Evolutionary conservation across 306 rosid species (phyloP), one percentile per base, ranked within the genome.

Genomic region (Rubus parviflorus): DNA sequence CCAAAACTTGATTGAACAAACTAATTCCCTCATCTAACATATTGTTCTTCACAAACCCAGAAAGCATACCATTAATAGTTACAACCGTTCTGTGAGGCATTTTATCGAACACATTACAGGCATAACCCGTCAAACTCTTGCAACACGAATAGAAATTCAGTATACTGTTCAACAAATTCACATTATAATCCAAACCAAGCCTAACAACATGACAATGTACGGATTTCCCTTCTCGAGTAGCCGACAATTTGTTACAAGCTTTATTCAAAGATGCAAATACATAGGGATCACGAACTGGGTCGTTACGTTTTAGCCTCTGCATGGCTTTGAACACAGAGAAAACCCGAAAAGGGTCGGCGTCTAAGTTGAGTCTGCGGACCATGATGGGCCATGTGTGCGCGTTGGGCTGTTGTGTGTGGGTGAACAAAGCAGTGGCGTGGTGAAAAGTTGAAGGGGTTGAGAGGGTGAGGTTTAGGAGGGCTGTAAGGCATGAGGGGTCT

Each of bases 221-320:
- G 12, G 81, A 62, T 16, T 70, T 70, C 41, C 81, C 81, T 45
- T 70, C 76, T 48, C 51, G 61, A 5, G 43, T 19, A 19, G 76
- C 76, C 53, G 25, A 19, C 3, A 78, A n/a, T n/a, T 70, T 70
- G 68, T 38, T 70, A 70, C 81, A 60, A 7, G 63, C 71, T 38
- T 78, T 78, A 12, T 60, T 47, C 70, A 78, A 14, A 46, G 81
- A 78, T 35, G 81, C 81, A 45, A 57, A 78, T 17, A 70, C 76
- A 47, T 19, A 78, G 20, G 81, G 53, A 69, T 77, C 75, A 70
- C 25, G 43, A 76, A 76, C 64, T 13, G 54, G 76, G 70, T 70
- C 68, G 17, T 45, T 56, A 56, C 42, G 76, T n/a, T 64, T 70
- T 20, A 57, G 70, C 52, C 76, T 58, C 42, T 60, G 81, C 49